Base-by-base conservation (phyloP, 768 basidiomycete genomes). In the Kwoniella botswanensis region DNA sequence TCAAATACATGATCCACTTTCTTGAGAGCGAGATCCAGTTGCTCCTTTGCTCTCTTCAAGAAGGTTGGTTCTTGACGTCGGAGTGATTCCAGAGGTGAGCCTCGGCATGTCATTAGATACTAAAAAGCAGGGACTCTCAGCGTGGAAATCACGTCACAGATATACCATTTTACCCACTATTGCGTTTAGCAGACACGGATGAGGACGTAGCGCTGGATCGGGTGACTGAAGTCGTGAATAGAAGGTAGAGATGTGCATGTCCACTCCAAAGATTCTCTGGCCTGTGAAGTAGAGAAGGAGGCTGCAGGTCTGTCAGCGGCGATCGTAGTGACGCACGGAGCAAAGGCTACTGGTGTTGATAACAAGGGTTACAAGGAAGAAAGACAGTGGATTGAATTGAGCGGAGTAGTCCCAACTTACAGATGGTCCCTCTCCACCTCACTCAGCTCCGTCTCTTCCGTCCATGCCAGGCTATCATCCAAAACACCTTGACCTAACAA, bases 161-260 rank as follows among this genome's bases (percentile, higher is more conserved):
- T 6, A 18, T 12, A 2, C 21, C 1, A 17, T 26, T 17, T 18
- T 4, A 59, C 73, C 5, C 43, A 74, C 73, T 56, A 74, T 71
- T 11, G 73, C 73, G 43, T 71, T 63, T 3, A 74, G 60, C 1
- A 74, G 63, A 63, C 73, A 74, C 1, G 69, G 65, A 43, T 74
- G 73, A 41, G 73, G 73, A 18, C 69, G 26, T 21, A 52, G 24
- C 1, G 55, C 6, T 41, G 70, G 63, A 29, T 74, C 70, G 0
- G 43, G 21, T 18, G 61, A 64, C 41, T 73, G 68, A 9, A 71
- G 42, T 17, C 50, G 46, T 17, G 52, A 35, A 24, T 67, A 71
- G 62, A 74, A 74, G 18, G 69, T 67, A 7, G 70, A 52, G 35
- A 74, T 71, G 66, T 71, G 70, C 57, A 74, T 68, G 24, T 74